These are phyloP conservation scores for Ustilaginoidea virens DNA, from an alignment of 2,329 filamentous ascomycete species.

Conservation along the genomic window DNA sequence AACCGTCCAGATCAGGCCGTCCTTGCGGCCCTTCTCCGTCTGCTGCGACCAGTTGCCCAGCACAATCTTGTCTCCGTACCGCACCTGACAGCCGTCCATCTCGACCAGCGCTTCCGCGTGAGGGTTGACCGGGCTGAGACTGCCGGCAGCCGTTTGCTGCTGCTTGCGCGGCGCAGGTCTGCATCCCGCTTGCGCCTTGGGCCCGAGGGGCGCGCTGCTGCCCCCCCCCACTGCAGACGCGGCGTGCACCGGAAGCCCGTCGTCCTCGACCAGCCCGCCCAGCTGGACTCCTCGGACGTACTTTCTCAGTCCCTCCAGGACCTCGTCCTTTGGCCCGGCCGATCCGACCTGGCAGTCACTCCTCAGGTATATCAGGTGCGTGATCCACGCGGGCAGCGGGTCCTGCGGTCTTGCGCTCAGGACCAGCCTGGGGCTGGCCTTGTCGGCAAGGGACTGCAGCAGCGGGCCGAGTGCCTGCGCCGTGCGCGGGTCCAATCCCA, in stretches of 20 bases:
- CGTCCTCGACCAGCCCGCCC: constrained; percentile 28
- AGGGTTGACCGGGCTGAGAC: constrained; percentile 10
- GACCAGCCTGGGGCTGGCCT: constrained; percentile 54
- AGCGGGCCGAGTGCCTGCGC: constrained; percentile 56
- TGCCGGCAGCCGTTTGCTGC: constrained; percentile 7
- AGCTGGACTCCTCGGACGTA: constrained; percentile 31
- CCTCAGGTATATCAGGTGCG: constrained; percentile 60
- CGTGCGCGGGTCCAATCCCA: constrained; percentile 84
- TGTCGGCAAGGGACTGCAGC: constrained; percentile 50
- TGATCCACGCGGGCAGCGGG: constrained; percentile 78
- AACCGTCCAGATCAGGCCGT: constrained; percentile 71
- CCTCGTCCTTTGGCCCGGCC: constrained; percentile 48
- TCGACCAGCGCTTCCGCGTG: constrained; percentile 60
- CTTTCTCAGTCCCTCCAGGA: constrained; percentile 37
- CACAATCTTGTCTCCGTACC: constrained; percentile 62
- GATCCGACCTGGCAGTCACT: constrained; percentile 48
- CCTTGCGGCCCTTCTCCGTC: constrained; percentile 27
- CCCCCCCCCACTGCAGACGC: constrained; percentile 34
- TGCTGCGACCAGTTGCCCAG: constrained; percentile 67
- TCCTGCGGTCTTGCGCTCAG: constrained; percentile 75
- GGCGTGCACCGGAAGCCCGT: constrained; percentile 29
- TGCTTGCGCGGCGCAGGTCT: constrained; percentile 4
- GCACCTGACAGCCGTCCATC: constrained; percentile 72
- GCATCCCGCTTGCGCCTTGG: constrained; percentile 7
- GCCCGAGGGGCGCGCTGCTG: constrained; percentile 13